These are phyloP conservation scores for Quercus berberidifolia DNA, from an alignment of 306 rosid species.

Conservation along the genomic window DNA sequence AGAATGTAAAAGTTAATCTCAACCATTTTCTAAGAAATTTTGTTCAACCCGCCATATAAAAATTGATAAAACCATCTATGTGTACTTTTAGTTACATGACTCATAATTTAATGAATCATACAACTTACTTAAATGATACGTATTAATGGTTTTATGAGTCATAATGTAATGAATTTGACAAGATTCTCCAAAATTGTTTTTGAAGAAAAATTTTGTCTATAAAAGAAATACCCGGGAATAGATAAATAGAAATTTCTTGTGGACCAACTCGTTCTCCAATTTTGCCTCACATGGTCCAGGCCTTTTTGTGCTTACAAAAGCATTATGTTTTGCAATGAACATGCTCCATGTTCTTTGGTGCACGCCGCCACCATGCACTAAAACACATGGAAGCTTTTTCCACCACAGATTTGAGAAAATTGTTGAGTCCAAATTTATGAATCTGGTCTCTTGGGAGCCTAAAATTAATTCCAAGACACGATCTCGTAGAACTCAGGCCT, in stretches of 20 bases:
- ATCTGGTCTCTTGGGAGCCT: not conserved
- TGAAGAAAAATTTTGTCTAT: too few species aligned
- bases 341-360: constrained; percentile 12
- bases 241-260: not conserved
- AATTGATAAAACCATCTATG: too few species aligned
- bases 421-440: not conserved
- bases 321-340: not conserved
- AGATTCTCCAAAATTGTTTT: too few species aligned
- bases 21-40: too few species aligned
- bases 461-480: not conserved
- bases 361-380: not conserved
- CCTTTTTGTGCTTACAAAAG: not conserved
- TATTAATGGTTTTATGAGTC: too few species aligned
- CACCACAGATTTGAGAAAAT: not conserved
- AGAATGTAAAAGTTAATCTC: too few species aligned
- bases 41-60: too few species aligned
- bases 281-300: not conserved
- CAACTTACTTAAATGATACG: too few species aligned
- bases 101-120: too few species aligned
- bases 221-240: too few species aligned
- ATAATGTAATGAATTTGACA: too few species aligned
- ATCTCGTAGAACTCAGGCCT: not conserved
- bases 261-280: not conserved
- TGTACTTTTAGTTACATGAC: too few species aligned
- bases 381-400: not conserved